Conservation (phyloP, 108 stramenopile species). For the Pseudonitzschia multiseries region DNA sequence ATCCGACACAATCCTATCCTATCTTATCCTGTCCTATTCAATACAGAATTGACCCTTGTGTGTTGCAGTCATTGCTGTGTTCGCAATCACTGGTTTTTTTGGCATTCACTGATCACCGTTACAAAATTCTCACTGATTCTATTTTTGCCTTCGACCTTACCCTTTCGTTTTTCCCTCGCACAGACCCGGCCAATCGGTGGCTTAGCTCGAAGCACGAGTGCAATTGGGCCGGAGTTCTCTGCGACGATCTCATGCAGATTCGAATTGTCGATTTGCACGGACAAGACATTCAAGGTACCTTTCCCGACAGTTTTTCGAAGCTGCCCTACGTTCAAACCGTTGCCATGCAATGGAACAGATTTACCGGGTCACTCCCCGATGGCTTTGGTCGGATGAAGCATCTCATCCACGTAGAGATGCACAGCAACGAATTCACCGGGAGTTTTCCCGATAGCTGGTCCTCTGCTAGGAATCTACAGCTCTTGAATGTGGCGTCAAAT, state of each 20-base stretch:
- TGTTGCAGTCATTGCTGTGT: no score
- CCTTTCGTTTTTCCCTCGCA: not conserved
- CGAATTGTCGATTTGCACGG: constrained; percentile 24
- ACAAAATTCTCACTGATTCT: not conserved
- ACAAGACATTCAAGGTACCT: constrained; percentile 24
- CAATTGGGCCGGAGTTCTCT: constrained; percentile 55
- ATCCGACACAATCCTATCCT: no score
- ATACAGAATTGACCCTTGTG: no score
- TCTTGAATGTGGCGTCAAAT: constrained; percentile 44
- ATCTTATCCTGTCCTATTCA: no score
- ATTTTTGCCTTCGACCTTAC: not conserved
- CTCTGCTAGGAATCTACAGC: constrained; percentile 28
- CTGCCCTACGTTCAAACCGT: constrained; percentile 33
- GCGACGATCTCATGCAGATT: constrained; percentile 36
- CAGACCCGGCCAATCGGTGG: constrained; percentile 38
- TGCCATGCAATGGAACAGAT: constrained; percentile 28
- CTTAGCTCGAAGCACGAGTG: constrained; percentile 50
- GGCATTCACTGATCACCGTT: no score
- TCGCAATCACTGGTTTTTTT: no score
- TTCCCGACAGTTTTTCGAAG: constrained; percentile 31
- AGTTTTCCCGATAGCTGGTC: constrained; percentile 32
- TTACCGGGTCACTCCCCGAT: constrained; percentile 35
- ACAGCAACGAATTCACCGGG: constrained; percentile 41
- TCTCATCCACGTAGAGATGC: constrained; percentile 38
- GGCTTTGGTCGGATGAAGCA: constrained; percentile 29